These are phyloP conservation scores for Blumeriella jaapii DNA, from an alignment of 2,329 filamentous ascomycete species.

Conservation along the genomic window DNA sequence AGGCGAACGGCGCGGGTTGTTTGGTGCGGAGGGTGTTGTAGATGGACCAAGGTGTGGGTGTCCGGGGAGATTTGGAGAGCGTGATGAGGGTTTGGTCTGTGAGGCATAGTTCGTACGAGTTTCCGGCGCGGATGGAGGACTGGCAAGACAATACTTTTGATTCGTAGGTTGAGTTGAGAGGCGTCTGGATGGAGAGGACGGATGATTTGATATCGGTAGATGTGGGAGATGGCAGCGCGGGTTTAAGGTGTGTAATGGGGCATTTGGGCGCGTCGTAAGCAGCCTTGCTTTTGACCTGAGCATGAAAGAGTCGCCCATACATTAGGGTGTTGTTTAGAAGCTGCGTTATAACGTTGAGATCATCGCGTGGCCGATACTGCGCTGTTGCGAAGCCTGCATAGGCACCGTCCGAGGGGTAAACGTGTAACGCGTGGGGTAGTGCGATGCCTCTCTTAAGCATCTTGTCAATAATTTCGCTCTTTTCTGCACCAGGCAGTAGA, in stretches of 20 bases:
- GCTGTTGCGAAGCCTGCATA: constrained; percentile 4
- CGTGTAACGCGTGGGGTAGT: background rate
- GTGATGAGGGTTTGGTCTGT: constrained; percentile 26
- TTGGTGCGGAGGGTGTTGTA: constrained; percentile 23
- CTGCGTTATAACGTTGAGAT: background rate
- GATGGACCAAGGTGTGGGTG: constrained; percentile 21
- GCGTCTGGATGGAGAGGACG: constrained; percentile 18
- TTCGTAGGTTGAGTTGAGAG: constrained; percentile 23
- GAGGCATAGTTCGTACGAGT: constrained; percentile 32
- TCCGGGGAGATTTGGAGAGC: constrained; percentile 3
- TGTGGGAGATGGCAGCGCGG: background rate
- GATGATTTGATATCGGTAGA: background rate
- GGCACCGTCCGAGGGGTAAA: background rate
- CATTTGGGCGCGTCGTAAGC: too few species aligned
- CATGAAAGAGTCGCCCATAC: background rate
- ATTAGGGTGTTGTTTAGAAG: background rate
- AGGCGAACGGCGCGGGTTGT: constrained; percentile 44
- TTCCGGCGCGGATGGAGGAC: constrained; percentile 28
- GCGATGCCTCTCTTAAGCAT: background rate
- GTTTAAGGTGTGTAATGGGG: too few species aligned
- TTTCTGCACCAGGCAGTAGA: background rate
- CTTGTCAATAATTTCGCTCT: constrained; percentile 1
- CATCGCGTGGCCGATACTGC: background rate
- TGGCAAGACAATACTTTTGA: constrained; percentile 28
- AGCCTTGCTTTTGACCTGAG: background rate